These are phyloP conservation scores for Ogataea nonfermentans DNA, from an alignment of 805 yeast genomes.

Conservation along the genomic window DNA sequence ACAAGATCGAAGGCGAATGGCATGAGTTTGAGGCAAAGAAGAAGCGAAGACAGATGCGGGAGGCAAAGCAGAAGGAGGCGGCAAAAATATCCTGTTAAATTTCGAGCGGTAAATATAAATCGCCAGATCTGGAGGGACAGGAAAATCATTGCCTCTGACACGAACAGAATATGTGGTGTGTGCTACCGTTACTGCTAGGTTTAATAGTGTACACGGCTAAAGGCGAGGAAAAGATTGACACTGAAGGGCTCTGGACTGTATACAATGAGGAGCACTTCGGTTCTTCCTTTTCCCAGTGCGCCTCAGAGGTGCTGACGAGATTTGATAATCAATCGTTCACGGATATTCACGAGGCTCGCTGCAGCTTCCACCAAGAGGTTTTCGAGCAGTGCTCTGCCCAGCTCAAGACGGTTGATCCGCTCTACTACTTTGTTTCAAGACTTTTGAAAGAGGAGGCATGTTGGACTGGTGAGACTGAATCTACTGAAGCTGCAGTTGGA, in stretches of 20 bases:
- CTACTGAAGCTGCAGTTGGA: constrained; percentile 1
- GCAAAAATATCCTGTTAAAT: constrained; percentile 6
- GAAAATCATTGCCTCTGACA: neutral
- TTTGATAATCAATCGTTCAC: neutral
- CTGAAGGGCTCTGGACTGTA: constrained; percentile 10
- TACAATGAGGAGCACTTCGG: constrained; percentile 17
- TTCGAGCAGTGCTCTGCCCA: constrained; percentile 14
- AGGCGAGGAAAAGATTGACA: neutral
- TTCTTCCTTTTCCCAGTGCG: constrained; percentile 15
- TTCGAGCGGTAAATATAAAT: constrained; percentile 7
- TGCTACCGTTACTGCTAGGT: neutral
- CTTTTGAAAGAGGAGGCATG: constrained; percentile 16
- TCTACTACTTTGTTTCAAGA: constrained; percentile 11
- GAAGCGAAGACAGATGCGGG: constrained; percentile 46
- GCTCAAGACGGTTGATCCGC: constrained; percentile 9
- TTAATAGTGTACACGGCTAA: neutral
- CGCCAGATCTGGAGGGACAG: constrained; percentile 2
- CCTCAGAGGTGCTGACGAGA: constrained; percentile 7
- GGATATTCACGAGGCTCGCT: constrained; percentile 6
- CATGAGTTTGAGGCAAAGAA: constrained; percentile 95
- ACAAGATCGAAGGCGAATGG: constrained; percentile 79
- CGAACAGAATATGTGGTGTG: neutral
- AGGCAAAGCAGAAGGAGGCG: constrained; percentile 21
- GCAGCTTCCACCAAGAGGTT: constrained; percentile 14
- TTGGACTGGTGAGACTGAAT: constrained; percentile 1